Evolutionary conservation across 2,329 filamentous ascomycete genomes (phyloP).

Genomic region (Aurifilum marmelostoma): DNA sequence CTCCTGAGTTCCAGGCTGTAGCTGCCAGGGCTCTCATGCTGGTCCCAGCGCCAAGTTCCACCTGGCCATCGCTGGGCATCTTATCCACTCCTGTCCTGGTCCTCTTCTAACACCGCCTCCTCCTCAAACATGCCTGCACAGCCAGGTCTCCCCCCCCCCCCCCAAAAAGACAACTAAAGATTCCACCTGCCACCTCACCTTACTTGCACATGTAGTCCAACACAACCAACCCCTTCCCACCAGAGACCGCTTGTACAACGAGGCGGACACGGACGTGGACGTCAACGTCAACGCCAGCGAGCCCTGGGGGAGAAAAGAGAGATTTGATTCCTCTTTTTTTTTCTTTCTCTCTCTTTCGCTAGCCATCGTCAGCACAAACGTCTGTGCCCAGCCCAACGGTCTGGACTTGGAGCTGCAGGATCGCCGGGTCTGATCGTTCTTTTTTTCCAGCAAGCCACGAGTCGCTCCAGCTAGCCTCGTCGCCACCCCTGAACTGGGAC

Average conservation of each 20-base stretch:
- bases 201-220: conserved; percentile 16
- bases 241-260: background rate
- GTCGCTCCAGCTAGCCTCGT: conserved; percentile 9
- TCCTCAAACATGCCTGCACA: conserved; percentile 3
- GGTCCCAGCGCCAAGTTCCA: background rate
- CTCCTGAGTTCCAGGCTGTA: conserved; percentile 14
- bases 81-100: conserved; percentile 3
- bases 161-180: conserved; percentile 13
- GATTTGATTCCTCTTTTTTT: background rate
- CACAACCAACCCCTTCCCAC: background rate
- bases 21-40: conserved; percentile 8
- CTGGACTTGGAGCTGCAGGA: conserved; percentile 7
- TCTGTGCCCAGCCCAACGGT: conserved; percentile 23
- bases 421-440: conserved; percentile 4
- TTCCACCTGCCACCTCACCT: conserved; percentile 21
- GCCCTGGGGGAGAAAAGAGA: background rate
- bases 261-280: conserved; percentile 3
- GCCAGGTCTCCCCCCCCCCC: background rate
- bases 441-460: conserved; percentile 4
- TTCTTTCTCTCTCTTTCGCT: too few species aligned
- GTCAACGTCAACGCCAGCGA: background rate
- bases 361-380: conserved; percentile 1
- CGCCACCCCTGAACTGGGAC: conserved; percentile 10
- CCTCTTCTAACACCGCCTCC: conserved; percentile 6
- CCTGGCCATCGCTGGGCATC: background rate